Evolutionary conservation across 2,329 filamentous ascomycete genomes (phyloP), one percentile per base, ranked within the genome.

Genomic region (Orbilia oligospora): DNA sequence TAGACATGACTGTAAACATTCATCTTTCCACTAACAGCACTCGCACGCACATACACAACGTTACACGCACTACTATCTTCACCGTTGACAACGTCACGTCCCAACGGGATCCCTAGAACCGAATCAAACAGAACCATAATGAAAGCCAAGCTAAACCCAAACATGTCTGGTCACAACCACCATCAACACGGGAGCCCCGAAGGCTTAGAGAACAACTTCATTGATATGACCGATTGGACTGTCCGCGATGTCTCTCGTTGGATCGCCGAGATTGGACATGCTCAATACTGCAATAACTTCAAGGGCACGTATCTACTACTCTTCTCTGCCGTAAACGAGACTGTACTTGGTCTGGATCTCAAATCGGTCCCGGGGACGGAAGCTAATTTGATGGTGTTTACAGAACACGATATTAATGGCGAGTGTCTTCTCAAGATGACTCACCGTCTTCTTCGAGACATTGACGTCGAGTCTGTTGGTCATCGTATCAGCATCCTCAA

Each of bases 401-500:
- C 36, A 95, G 96, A 97, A 83, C 97, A 98, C 83, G 93, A 93
- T 80, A 97, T 98, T 82, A 91, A 94, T 44, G 96, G 96, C 80
- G 94, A 98, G 84, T 94, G 93, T 61, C 87, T 99, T 80, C 90
- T 97, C 71, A 93, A 93, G 41, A 87, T 99, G 80, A 91, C 92
- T 80, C 96, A 98, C 84, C 93, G 97, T 73, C 95, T 98, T 83
- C 87, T 99, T 82, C 97, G 97, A 85, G 93, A 97, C 83, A 95
- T 98, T 90, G 94, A 94, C 55, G 92, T 99, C 80, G 87, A 88
- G 79, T 98, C 95, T 85, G 93, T 97, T 53, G 96, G 96, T 46
- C 95, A 99, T 86, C 91, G 96, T 78, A 87, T 99, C 82, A 97
- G 94, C 18, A 97, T 99, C 73, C 88, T 99, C 75, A 98, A 97